phyloP scores from a whole-genome alignment of 148 eudicot genomes.

The Rhododendron simsii region DNA sequence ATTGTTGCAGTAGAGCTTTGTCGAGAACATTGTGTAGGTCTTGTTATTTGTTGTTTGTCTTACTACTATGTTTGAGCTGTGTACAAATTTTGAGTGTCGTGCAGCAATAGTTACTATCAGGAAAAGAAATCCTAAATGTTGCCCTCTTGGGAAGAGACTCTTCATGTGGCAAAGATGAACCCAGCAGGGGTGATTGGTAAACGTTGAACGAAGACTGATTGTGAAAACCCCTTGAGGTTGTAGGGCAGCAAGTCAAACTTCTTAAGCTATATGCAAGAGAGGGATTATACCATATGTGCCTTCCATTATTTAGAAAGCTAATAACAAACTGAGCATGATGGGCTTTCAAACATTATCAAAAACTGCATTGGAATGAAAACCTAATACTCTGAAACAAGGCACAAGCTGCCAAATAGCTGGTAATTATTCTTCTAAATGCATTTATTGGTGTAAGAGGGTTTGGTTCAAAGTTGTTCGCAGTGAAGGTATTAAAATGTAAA shows the following conservation, averaged over 20 bases:
- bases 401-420: not conserved
- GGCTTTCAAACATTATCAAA: not conserved
- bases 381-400: not conserved
- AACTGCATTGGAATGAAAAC: not conserved
- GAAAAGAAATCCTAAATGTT: not conserved
- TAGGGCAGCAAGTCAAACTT: not conserved
- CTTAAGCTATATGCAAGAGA: not conserved
- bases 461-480: not conserved
- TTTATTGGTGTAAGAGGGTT: not conserved
- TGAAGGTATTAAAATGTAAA: not conserved
- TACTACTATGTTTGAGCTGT: not conserved
- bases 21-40: slow-evolving; percentile 87
- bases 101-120: not conserved
- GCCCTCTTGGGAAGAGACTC: not conserved
- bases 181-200: not conserved
- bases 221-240: not conserved
- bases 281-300: not conserved
- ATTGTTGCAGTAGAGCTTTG: slow-evolving; percentile 81
- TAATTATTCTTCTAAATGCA: not conserved
- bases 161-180: not conserved
- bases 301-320: not conserved
- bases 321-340: not conserved
- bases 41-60: not conserved
- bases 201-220: not conserved
- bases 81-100: not conserved